phyloP scores from a whole-genome alignment of 2,329 filamentous ascomycete genomes.

The Fusarium cyanostomum region DNA sequence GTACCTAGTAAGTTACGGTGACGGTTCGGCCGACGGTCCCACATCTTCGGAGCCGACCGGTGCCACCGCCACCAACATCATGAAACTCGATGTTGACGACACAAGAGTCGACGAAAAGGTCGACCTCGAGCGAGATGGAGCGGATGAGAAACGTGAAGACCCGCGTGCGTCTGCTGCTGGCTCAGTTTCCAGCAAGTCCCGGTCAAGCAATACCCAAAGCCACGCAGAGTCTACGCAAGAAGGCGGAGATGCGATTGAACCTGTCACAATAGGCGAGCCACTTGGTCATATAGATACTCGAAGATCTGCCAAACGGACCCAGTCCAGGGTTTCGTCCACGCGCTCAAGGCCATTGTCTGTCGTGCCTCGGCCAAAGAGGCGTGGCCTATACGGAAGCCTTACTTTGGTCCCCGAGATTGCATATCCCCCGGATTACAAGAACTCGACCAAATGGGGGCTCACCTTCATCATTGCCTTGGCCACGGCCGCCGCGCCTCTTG shows the following conservation, averaged over 20 bases:
- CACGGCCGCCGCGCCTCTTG: constrained; percentile 81
- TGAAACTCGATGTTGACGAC: constrained; percentile 20
- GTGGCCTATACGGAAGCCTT: constrained; percentile 77
- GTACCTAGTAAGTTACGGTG: not conserved
- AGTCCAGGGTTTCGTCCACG: constrained; percentile 51
- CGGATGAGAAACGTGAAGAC: not conserved
- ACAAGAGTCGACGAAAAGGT: constrained; percentile 25
- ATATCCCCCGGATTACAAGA: constrained; percentile 76
- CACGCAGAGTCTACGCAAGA: constrained; percentile 16
- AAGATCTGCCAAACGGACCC: constrained; percentile 27
- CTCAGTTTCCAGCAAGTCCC: constrained; percentile 26
- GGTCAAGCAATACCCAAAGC: constrained; percentile 4
- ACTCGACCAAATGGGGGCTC: constrained; percentile 83
- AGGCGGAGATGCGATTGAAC: constrained; percentile 30
- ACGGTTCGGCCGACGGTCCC: constrained; percentile 23
- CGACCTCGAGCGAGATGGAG: constrained; percentile 23
- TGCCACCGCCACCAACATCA: constrained; percentile 5
- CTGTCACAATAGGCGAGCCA: constrained; percentile 35
- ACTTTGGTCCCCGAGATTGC: constrained; percentile 82
- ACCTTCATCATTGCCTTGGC: constrained; percentile 81
- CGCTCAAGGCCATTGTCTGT: constrained; percentile 51
- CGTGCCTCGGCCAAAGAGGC: constrained; percentile 60
- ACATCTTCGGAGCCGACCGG: constrained; percentile 36
- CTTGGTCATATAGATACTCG: constrained; percentile 38
- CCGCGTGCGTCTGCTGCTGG: constrained; percentile 22